Percentiles rank a stretch among this genome's conserved stretches.
These are phyloP conservation scores for Auriscalpium vulgare DNA, from an alignment of 768 basidiomycete species.

Conservation along the genomic window DNA sequence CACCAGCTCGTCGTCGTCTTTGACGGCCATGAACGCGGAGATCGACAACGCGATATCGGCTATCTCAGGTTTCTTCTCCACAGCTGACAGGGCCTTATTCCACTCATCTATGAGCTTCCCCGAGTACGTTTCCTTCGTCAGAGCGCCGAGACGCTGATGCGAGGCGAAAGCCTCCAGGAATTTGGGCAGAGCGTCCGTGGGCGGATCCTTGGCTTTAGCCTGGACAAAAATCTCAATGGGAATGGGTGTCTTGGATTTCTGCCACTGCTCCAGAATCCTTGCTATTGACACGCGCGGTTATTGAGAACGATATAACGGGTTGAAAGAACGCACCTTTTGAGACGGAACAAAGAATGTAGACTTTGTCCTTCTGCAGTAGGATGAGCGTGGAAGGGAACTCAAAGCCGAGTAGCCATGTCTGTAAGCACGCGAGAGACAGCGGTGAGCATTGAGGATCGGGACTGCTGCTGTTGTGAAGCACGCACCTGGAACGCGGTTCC, in stretches of 20 bases:
- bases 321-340: constrained; percentile 61
- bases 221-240: constrained; percentile 72
- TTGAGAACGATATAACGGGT: not conserved
- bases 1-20: constrained; percentile 89
- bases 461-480: not conserved
- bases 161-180: constrained; percentile 58
- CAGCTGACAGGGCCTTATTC: constrained; percentile 53
- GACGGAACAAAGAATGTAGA: constrained; percentile 77
- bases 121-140: constrained; percentile 74
- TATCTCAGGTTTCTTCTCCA: constrained; percentile 57
- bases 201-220: constrained; percentile 71
- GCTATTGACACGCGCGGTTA: constrained; percentile 36
- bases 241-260: constrained; percentile 44
- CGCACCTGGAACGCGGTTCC: constrained; percentile 87
- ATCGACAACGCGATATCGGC: constrained; percentile 74
- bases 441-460: not conserved
- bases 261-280: constrained; percentile 77
- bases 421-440: not conserved
- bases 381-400: constrained; percentile 95
- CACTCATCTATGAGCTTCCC: constrained; percentile 89
- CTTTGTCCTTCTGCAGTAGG: constrained; percentile 69
- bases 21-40: constrained; percentile 74
- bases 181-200: constrained; percentile 65
- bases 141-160: constrained; percentile 58
- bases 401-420: constrained; percentile 97